Evolutionary conservation across 2,329 filamentous ascomycete genomes (phyloP).

Genomic region (Zelopaecilomyces penicillatus): DNA sequence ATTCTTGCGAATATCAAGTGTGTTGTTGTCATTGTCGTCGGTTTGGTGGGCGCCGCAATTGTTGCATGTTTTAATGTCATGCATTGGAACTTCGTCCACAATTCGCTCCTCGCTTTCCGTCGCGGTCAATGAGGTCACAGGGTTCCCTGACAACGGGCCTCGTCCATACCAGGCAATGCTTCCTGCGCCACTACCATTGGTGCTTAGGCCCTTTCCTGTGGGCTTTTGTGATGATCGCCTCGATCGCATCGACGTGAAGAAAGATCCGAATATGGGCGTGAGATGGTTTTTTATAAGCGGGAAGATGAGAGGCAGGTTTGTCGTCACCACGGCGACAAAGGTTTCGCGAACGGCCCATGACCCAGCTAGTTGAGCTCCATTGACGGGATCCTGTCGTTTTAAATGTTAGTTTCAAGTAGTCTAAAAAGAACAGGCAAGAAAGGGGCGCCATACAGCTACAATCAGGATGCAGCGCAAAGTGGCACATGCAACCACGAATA

Average conservation of each 20-base stretch:
- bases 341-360: slow-evolving; percentile 36
- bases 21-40: neutral
- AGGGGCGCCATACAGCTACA: slow-evolving; percentile 14
- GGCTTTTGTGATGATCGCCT: slow-evolving; percentile 13
- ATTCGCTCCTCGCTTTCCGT: slow-evolving; percentile 18
- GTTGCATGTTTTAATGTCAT: slow-evolving; percentile 10
- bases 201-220: slow-evolving; percentile 12
- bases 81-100: slow-evolving; percentile 12
- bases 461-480: slow-evolving; percentile 26
- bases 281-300: slow-evolving; percentile 33
- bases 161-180: slow-evolving; percentile 7
- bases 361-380: slow-evolving; percentile 32
- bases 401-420: slow-evolving; percentile 2
- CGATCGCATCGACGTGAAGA: slow-evolving; percentile 14
- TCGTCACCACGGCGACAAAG: slow-evolving; percentile 35
- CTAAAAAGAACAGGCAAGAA: too few relatives aligned
- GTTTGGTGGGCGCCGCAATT: slow-evolving; percentile 1
- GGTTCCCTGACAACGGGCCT: slow-evolving; percentile 9
- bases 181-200: slow-evolving; percentile 12
- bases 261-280: slow-evolving; percentile 15
- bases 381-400: slow-evolving; percentile 26
- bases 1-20: slow-evolving; percentile 1
- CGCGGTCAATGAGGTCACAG: slow-evolving; percentile 11
- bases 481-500: slow-evolving; percentile 33
- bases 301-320: slow-evolving; percentile 37